Percentiles rank a stretch among this genome's conserved stretches.
phyloP scores from a whole-genome alignment of 2,329 filamentous ascomycete genomes.

The Scolecobasidium constrictum region DNA sequence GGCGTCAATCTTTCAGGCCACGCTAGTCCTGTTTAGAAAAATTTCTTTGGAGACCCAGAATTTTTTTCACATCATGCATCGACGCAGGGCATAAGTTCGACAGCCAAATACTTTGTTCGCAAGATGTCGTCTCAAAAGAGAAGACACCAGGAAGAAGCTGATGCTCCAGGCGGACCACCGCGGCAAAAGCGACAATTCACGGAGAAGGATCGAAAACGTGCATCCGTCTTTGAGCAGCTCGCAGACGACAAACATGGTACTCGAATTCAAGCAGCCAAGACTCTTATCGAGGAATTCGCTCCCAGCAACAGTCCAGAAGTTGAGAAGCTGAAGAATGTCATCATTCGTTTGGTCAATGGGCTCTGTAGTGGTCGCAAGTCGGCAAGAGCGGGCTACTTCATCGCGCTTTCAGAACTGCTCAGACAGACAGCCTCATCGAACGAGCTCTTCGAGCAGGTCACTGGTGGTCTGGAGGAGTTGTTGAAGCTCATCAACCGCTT shows the following conservation, averaged over 20 bases:
- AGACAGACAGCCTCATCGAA: slow-evolving; percentile 52
- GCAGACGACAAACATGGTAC: slow-evolving; percentile 33
- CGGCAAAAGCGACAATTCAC: slow-evolving; percentile 19
- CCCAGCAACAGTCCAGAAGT: slow-evolving; percentile 24
- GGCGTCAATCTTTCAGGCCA: too few species aligned
- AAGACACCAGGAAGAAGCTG: background rate
- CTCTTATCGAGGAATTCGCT: slow-evolving; percentile 31
- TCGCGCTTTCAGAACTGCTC: slow-evolving; percentile 75
- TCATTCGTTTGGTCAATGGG: slow-evolving; percentile 60
- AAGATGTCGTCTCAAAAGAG: slow-evolving; percentile 1
- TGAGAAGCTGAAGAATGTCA: slow-evolving; percentile 26
- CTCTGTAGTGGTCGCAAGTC: slow-evolving; percentile 85
- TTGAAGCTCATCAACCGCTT: slow-evolving; percentile 42
- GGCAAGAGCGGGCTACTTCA: slow-evolving; percentile 76
- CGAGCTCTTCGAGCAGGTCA: slow-evolving; percentile 12
- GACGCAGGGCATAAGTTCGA: too few species aligned
- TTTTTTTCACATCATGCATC: too few species aligned
- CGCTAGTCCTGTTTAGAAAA: too few species aligned
- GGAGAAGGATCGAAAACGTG: slow-evolving; percentile 30
- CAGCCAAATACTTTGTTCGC: too few species aligned
- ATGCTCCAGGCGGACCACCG: background rate
- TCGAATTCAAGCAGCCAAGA: slow-evolving; percentile 33
- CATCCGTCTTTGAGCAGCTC: slow-evolving; percentile 35
- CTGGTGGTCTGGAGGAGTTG: slow-evolving; percentile 30
- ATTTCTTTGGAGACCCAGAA: too few species aligned